Percentiles rank a stretch among this genome's conserved stretches.
Evolutionary conservation across 2,329 filamentous ascomycete species (phyloP).

Genomic region (Venturia asperata): DNA sequence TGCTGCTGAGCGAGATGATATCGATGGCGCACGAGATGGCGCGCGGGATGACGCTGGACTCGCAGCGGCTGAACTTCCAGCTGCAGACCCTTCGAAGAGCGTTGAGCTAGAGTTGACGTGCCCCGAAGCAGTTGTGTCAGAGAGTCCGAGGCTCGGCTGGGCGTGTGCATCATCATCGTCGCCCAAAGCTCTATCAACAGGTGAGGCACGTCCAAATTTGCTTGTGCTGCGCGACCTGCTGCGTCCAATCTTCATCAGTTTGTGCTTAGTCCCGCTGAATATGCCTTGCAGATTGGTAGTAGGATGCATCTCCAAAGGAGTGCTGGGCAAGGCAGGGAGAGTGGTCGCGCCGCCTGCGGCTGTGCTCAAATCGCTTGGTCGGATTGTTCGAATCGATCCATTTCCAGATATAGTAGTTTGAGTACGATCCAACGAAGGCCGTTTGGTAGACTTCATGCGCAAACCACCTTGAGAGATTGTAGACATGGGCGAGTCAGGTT

Average conservation of each 20-base stretch:
- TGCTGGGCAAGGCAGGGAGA: constrained; percentile 39
- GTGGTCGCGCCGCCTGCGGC: constrained; percentile 27
- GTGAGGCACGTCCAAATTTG: constrained; percentile 48
- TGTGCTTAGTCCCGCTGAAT: constrained; percentile 40
- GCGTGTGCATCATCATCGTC: constrained; percentile 55
- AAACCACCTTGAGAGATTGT: constrained; percentile 18
- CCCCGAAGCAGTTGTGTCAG: constrained; percentile 55
- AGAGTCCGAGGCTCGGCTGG: constrained; percentile 57
- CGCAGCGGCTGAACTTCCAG: constrained; percentile 25
- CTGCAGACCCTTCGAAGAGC: constrained; percentile 36
- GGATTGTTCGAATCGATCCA: constrained; percentile 40
- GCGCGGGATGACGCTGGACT: constrained; percentile 40
- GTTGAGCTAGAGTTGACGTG: constrained; percentile 46
- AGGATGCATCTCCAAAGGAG: constrained; percentile 39
- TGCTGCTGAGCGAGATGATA: constrained; percentile 17
- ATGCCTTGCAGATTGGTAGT: constrained; percentile 39
- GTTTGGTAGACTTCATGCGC: neutral
- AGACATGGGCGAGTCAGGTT: constrained; percentile 33
- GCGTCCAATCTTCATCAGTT: constrained; percentile 40
- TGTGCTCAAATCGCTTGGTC: constrained; percentile 36
- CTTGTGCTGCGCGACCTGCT: constrained; percentile 39
- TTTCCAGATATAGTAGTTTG: constrained; percentile 26
- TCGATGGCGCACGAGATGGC: constrained; percentile 21
- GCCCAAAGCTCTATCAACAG: constrained; percentile 53
- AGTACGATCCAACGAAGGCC: constrained; percentile 17